Percentiles rank a stretch among this genome's conserved stretches.
phyloP scores from a whole-genome alignment of 2,329 filamentous ascomycete species.

The Sclerotinia trifoliorum region DNA sequence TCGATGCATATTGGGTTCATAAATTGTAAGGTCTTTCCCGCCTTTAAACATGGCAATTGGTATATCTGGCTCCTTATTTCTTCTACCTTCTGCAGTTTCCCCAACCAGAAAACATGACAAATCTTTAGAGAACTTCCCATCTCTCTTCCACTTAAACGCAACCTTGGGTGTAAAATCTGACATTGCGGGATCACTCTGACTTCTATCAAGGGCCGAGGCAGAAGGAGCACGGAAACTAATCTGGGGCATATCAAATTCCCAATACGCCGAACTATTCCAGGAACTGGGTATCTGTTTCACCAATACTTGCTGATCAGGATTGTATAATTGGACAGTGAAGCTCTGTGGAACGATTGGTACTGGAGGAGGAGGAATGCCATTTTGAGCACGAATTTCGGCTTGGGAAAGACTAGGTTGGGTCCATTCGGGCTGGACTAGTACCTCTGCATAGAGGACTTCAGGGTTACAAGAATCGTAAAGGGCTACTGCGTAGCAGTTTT shows the following conservation, averaged over 20 bases:
- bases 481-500: slow-evolving; percentile 82
- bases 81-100: slow-evolving; percentile 68
- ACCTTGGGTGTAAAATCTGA: slow-evolving; percentile 67
- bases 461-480: slow-evolving; percentile 79
- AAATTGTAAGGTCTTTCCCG: slow-evolving; percentile 72
- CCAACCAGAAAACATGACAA: slow-evolving; percentile 86
- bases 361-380: slow-evolving; percentile 62
- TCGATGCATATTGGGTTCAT: slow-evolving; percentile 86
- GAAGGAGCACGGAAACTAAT: slow-evolving; percentile 81
- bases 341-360: slow-evolving; percentile 72
- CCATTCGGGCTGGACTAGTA: slow-evolving; percentile 82
- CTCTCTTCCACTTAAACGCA: slow-evolving; percentile 84
- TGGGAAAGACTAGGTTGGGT: slow-evolving; percentile 76
- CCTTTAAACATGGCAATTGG: slow-evolving; percentile 84
- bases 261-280: slow-evolving; percentile 77
- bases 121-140: slow-evolving; percentile 81
- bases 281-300: slow-evolving; percentile 70
- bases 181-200: slow-evolving; percentile 57
- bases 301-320: slow-evolving; percentile 79
- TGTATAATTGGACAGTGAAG: slow-evolving; percentile 88
- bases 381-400: slow-evolving; percentile 72
- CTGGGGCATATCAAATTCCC: slow-evolving; percentile 91
- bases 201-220: slow-evolving; percentile 72
- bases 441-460: slow-evolving; percentile 83
- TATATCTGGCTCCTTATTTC: slow-evolving; percentile 91